Percentiles rank a stretch among this genome's conserved stretches.
phyloP scores from a whole-genome alignment of 345 rosid species.

The Tarenaya hassleriana region DNA sequence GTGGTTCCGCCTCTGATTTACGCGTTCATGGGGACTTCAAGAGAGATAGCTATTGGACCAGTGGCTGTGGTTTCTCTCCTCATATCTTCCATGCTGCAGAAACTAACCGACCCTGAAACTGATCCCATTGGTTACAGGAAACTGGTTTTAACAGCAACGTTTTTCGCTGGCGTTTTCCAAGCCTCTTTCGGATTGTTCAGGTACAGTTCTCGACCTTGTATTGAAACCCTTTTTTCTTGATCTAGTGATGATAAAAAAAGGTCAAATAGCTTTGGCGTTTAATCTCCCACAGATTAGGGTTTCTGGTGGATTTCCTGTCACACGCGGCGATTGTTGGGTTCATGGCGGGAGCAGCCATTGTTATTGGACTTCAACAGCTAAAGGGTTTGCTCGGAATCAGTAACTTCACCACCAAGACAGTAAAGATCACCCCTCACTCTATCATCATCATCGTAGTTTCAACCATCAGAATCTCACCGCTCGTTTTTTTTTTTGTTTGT shows the following conservation, averaged over 20 bases:
- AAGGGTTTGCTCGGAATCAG: constrained; percentile 72
- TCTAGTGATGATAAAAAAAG: no score
- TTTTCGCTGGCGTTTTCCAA: constrained; percentile 81
- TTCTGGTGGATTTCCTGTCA: constrained; percentile 81
- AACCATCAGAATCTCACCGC: not conserved
- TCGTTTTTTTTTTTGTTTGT: not conserved
- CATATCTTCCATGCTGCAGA: constrained; percentile 62
- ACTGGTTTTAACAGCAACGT: constrained; percentile 65
- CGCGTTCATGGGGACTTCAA: constrained; percentile 89
- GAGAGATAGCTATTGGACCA: constrained; percentile 87
- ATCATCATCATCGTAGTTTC: not conserved
- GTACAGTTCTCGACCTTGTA: no score
- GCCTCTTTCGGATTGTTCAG: constrained; percentile 73
- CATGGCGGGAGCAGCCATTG: constrained; percentile 89
- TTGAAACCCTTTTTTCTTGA: no score
- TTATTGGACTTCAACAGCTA: constrained; percentile 87
- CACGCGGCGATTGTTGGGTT: constrained; percentile 92
- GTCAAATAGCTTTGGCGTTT: no score
- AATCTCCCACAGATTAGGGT: no score
- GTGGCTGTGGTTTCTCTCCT: constrained; percentile 91
- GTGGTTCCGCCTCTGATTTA: constrained; percentile 83
- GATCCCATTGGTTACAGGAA: constrained; percentile 58
- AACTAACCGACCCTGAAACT: constrained; percentile 53
- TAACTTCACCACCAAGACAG: constrained; percentile 75
- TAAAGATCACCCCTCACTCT: constrained; percentile 28